phyloP scores from a whole-genome alignment of 805 yeast genomes.

The Yamadazyma endophytica region DNA sequence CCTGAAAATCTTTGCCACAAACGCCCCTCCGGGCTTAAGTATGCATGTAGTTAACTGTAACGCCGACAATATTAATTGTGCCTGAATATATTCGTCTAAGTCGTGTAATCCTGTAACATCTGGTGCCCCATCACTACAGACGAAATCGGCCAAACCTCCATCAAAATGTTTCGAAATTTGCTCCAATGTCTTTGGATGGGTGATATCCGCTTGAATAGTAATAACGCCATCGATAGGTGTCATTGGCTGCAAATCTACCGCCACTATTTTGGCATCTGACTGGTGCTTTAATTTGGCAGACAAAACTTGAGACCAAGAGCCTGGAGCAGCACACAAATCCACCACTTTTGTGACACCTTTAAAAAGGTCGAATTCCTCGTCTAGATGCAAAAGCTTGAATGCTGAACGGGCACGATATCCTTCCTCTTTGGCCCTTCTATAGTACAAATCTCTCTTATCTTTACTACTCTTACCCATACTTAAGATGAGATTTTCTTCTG shows the following conservation, averaged over 20 bases:
- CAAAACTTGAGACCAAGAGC: conserved; percentile 97
- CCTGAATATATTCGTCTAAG: conserved; percentile 94
- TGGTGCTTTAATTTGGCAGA: conserved; percentile 51
- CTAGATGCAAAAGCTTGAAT: conserved; percentile 83
- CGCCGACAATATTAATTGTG: conserved; percentile 88
- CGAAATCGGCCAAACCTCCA: conserved; percentile 91
- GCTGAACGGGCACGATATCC: conserved; percentile 99
- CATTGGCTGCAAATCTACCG: conserved; percentile 97
- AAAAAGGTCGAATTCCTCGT: conserved; percentile 84
- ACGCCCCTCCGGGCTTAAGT: conserved; percentile 83
- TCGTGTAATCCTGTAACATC: conserved; percentile 98
- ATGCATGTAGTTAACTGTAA: conserved; percentile 87
- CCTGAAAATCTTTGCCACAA: conserved; percentile 94
- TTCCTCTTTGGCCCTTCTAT: conserved; percentile 92
- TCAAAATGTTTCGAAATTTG: conserved; percentile 77
- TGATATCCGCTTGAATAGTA: conserved; percentile 92
- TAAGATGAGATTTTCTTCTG: no score
- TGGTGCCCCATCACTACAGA: conserved; percentile 97
- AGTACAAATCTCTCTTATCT: conserved; percentile 89
- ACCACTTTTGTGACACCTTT: conserved; percentile 78
- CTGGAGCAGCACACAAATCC: conserved; percentile 94
- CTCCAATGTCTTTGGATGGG: conserved; percentile 86
- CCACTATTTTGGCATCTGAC: conserved; percentile 67
- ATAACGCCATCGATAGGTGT: conserved; percentile 91
- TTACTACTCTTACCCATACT: conserved; percentile 91